Percentiles rank a stretch among this genome's conserved stretches.
Conservation (phyloP, 345 rosid genomes). For the Sonneratia alba region DNA sequence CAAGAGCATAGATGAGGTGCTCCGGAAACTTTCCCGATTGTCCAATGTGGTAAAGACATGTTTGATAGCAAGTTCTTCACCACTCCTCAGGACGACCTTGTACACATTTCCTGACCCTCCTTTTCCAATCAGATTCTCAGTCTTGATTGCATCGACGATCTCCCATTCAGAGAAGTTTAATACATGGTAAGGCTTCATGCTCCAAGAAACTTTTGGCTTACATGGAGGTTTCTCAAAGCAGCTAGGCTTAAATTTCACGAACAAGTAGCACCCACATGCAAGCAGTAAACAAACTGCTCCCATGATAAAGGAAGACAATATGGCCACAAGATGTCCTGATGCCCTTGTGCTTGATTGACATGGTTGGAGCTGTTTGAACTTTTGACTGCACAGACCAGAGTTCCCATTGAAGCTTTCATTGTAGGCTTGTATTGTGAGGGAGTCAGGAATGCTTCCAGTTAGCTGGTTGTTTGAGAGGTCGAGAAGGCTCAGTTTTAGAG, state of each 20-base stretch:
- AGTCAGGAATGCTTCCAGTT: slow-evolving; percentile 49
- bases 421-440: slow-evolving; percentile 34
- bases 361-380: slow-evolving; percentile 22
- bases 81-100: slow-evolving; percentile 44
- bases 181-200: slow-evolving; percentile 51
- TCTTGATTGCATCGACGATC: slow-evolving; percentile 40
- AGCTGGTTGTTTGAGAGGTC: slow-evolving; percentile 65
- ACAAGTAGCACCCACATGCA: slow-evolving; percentile 22
- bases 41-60: slow-evolving; percentile 42
- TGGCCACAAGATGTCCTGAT: slow-evolving; percentile 17
- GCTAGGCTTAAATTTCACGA: slow-evolving; percentile 22
- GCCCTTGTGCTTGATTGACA: slow-evolving; percentile 28
- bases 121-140: slow-evolving; percentile 71
- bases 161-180: slow-evolving; percentile 55
- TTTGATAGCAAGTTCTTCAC: slow-evolving; percentile 69
- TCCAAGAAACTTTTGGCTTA: slow-evolving; percentile 24
- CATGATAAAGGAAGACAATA: slow-evolving; percentile 35
- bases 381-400: slow-evolving; percentile 50
- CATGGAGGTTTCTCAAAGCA: neutral
- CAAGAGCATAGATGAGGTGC: slow-evolving; percentile 39
- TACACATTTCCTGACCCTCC: slow-evolving; percentile 88
- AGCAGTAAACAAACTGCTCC: slow-evolving; percentile 29
- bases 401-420: slow-evolving; percentile 50
- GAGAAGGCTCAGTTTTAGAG: slow-evolving; percentile 53
- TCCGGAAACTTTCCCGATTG: slow-evolving; percentile 9